A percentile compares a stretch with the other conserved stretches of the same genome.
phyloP scores from a whole-genome alignment of 768 basidiomycete genomes.

The Suillus subaureus region DNA sequence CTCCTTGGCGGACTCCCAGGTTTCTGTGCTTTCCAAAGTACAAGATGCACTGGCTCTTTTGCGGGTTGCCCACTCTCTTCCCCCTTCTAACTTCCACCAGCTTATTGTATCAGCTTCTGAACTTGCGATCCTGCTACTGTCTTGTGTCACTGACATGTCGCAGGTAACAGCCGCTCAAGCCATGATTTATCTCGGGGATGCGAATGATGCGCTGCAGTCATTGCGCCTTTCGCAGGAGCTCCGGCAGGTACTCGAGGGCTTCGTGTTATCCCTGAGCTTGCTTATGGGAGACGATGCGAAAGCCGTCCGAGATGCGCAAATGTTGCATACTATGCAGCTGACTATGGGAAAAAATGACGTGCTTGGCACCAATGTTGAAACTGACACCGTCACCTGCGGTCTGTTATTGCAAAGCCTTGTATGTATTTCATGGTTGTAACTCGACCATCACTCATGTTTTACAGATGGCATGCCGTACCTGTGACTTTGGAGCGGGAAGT shows the following conservation, averaged over 20 bases:
- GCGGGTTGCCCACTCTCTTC: slow-evolving; percentile 54
- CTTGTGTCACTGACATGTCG: slow-evolving; percentile 60
- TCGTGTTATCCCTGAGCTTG: slow-evolving; percentile 59
- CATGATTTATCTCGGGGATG: slow-evolving; percentile 48
- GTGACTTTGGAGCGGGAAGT: slow-evolving; percentile 66
- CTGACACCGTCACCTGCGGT: slow-evolving; percentile 65
- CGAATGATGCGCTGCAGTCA: slow-evolving; percentile 54
- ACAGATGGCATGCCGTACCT: slow-evolving; percentile 60
- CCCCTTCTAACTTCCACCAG: slow-evolving; percentile 54
- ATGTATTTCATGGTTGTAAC: slow-evolving; percentile 23
- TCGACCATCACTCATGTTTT: slow-evolving; percentile 10
- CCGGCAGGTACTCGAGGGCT: slow-evolving; percentile 60
- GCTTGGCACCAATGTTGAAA: slow-evolving; percentile 58
- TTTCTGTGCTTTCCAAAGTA: slow-evolving; percentile 52
- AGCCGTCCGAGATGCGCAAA: slow-evolving; percentile 67
- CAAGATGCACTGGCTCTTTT: slow-evolving; percentile 65
- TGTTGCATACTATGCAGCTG: slow-evolving; percentile 66
- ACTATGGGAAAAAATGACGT: slow-evolving; percentile 59
- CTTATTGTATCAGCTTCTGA: slow-evolving; percentile 62
- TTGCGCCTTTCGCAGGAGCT: slow-evolving; percentile 54
- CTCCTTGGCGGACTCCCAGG: slow-evolving; percentile 49
- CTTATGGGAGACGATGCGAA: slow-evolving; percentile 71
- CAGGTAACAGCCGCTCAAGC: slow-evolving; percentile 66
- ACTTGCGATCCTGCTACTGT: slow-evolving; percentile 61
- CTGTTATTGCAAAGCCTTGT: slow-evolving; percentile 66